Evolutionary conservation across 2,329 filamentous ascomycete species (phyloP).

Genomic region (Ophiostoma novo-ulmi): DNA sequence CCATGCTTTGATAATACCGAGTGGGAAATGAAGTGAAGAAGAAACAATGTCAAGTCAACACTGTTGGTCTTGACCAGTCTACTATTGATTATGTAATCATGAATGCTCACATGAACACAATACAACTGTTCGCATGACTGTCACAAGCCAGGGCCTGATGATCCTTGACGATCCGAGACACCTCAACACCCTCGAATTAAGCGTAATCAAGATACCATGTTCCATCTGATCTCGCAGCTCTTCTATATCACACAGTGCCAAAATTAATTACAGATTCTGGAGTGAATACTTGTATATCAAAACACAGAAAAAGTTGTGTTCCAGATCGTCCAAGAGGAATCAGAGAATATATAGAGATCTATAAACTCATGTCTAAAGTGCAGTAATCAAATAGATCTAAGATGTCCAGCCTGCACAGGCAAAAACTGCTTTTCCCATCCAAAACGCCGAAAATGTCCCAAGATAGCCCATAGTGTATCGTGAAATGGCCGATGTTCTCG

Average conservation of each 20-base stretch:
- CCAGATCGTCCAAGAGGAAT: not conserved
- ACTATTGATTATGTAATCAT: not conserved
- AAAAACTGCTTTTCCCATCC: constrained; percentile 18
- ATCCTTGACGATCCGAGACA: not conserved
- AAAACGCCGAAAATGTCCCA: constrained; percentile 10
- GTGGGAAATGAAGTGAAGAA: not conserved
- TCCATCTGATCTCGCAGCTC: not conserved
- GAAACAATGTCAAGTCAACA: not conserved
- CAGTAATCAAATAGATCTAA: not conserved
- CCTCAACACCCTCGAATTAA: not conserved
- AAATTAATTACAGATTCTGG: not conserved
- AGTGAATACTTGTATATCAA: not conserved
- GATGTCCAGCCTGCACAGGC: not conserved
- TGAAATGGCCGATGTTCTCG: not conserved
- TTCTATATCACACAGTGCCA: not conserved
- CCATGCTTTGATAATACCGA: not conserved
- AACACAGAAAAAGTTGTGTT: not conserved
- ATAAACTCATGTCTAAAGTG: not conserved
- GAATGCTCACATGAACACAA: not conserved
- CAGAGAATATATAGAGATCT: not conserved
- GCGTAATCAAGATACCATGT: not conserved
- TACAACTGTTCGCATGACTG: not conserved
- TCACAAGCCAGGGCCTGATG: not conserved
- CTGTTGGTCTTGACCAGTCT: not conserved
- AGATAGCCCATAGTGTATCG: constrained; percentile 16